phyloP scores from a whole-genome alignment of 176 grass and related monocot species.

The Puccinellia tenuiflora region DNA sequence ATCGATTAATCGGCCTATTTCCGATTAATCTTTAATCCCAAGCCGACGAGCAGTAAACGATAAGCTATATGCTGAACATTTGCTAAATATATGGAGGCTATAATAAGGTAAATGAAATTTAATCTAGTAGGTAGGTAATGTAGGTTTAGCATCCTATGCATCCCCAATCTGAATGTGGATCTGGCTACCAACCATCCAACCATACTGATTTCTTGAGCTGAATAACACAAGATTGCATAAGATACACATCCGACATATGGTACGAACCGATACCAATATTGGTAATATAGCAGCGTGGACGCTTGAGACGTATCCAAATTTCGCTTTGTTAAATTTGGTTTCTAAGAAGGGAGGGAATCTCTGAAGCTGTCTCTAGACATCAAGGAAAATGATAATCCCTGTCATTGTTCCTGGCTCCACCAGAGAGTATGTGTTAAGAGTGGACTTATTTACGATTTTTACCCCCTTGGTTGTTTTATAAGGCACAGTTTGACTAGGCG shows the following conservation, averaged over 20 bases:
- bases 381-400: neutral
- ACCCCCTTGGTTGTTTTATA: neutral
- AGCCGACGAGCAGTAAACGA: no score
- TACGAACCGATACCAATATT: neutral
- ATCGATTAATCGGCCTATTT: no score
- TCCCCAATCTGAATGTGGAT: neutral
- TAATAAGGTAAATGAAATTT: neutral
- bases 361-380: neutral
- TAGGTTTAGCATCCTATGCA: neutral
- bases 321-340: neutral
- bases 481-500: neutral
- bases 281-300: neutral
- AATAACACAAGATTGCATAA: neutral
- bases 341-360: neutral
- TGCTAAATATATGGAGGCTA: no score
- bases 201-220: neutral
- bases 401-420: neutral
- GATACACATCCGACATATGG: neutral
- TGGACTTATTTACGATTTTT: neutral
- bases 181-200: neutral
- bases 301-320: neutral
- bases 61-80: no score
- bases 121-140: neutral
- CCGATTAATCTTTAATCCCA: no score
- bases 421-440: neutral